Evolutionary conservation across 1,284 basidiomycete genomes (phyloP).

Genomic region (Cryptococcus sp.): DNA sequence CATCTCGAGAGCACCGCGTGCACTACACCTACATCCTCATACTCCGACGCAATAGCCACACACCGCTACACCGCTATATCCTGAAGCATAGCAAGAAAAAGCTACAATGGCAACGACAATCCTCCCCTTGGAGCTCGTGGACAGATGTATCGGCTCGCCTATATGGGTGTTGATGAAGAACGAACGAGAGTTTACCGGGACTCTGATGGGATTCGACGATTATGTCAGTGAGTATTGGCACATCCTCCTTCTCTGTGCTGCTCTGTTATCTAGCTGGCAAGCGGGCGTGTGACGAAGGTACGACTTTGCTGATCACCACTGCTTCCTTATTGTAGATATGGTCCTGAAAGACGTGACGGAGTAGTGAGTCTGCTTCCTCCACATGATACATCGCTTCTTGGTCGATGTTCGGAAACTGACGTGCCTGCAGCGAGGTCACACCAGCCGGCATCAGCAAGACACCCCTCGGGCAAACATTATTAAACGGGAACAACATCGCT

Average conservation of each 20-base stretch:
- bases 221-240: slow-evolving; percentile 86
- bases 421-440: slow-evolving; percentile 70
- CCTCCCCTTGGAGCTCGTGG: slow-evolving; percentile 75
- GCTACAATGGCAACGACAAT: slow-evolving; percentile 65
- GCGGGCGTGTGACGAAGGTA: neutral
- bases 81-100: too few species aligned
- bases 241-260: neutral
- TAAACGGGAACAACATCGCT: slow-evolving; percentile 98
- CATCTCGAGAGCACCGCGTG: too few species aligned
- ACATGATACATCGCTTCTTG: too few species aligned
- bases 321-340: slow-evolving; percentile 69
- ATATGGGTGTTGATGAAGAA: slow-evolving; percentile 98
- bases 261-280: neutral
- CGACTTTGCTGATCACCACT: slow-evolving; percentile 11
- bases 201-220: slow-evolving; percentile 93
- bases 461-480: slow-evolving; percentile 80
- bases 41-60: too few species aligned
- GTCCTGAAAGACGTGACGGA: slow-evolving; percentile 96
- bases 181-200: slow-evolving; percentile 95
- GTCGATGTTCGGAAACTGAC: too few species aligned
- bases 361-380: slow-evolving; percentile 66
- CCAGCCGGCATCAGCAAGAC: slow-evolving; percentile 79
- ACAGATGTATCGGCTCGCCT: slow-evolving; percentile 88
- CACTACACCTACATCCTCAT: too few species aligned
- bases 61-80: too few species aligned